A percentile compares a stretch with the other conserved stretches of the same genome.
Evolutionary conservation across 202 grass and related monocot genomes (phyloP).

Genomic region (Brachypodium distachyon): DNA sequence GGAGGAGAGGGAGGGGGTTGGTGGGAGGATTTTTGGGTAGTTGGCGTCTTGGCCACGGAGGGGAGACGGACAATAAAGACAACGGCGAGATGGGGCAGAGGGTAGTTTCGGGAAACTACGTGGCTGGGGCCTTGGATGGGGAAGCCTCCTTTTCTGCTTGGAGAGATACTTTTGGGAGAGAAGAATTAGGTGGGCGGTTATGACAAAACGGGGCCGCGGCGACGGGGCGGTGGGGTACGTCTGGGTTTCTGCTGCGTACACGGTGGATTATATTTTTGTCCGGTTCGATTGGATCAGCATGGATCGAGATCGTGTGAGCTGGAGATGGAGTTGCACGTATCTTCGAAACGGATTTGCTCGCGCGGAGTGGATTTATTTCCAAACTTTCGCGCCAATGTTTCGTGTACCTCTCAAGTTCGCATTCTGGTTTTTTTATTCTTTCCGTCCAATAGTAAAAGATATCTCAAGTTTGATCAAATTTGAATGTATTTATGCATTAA

Average conservation of each 20-base stretch:
- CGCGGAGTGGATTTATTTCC: no score
- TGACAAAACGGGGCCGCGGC: not conserved
- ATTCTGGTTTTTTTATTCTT: no score
- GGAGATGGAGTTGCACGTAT: not conserved
- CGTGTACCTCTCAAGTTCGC: no score
- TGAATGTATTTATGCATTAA: no score
- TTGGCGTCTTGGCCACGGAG: not conserved
- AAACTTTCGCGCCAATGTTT: no score
- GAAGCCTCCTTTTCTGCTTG: not conserved
- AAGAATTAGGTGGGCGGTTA: constrained; percentile 5
- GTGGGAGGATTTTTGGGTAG: constrained; percentile 16
- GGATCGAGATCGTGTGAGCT: not conserved
- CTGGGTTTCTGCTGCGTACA: not conserved
- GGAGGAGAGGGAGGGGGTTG: not conserved
- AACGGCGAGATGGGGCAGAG: not conserved
- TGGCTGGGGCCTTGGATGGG: no score
- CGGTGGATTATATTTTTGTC: not conserved
- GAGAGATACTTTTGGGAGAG: not conserved
- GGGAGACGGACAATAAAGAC: not conserved
- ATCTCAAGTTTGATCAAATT: no score
- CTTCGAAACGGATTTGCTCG: no score
- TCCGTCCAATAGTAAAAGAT: no score
- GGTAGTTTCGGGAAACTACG: not conserved
- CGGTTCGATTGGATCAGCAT: not conserved
- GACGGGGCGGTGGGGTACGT: not conserved